phyloP scores from a whole-genome alignment of 148 eudicot genomes.

The Rhododendron molle region DNA sequence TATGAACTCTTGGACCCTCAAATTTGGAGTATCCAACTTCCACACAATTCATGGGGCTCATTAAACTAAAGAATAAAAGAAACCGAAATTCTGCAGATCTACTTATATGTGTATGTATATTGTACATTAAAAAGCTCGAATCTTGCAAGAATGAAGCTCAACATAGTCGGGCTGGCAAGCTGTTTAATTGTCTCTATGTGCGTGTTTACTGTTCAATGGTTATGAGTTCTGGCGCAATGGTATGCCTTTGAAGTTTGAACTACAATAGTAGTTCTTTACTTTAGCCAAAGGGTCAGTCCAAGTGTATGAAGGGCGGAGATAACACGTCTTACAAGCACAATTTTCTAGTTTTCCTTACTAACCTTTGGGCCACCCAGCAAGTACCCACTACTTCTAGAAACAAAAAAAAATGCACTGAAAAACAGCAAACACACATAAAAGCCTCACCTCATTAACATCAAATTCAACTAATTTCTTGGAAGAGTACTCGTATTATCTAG shows the following conservation, averaged over 20 bases:
- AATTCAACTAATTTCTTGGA: background rate
- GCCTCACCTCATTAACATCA: background rate
- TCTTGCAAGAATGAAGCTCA: background rate
- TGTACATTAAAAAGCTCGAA: background rate
- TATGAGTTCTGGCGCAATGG: background rate
- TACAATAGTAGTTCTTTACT: background rate
- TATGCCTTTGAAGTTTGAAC: background rate
- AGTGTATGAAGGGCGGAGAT: background rate
- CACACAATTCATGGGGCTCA: too few species aligned
- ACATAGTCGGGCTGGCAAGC: background rate
- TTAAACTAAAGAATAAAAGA: too few species aligned
- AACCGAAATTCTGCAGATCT: too few species aligned
- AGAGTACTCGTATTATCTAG: background rate
- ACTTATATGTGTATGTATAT: background rate
- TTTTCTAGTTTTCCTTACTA: background rate
- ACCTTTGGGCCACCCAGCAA: background rate
- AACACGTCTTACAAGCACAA: background rate
- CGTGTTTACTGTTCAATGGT: background rate
- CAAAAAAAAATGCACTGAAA: background rate
- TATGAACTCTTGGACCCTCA: too few species aligned
- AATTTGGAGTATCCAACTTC: too few species aligned
- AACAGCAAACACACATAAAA: background rate
- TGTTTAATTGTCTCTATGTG: background rate
- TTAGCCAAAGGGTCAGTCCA: background rate
- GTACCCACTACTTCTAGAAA: background rate